Conservation (phyloP, 225 moss, liverwort and hornwort species). For the Thuidium tamariscinum region DNA sequence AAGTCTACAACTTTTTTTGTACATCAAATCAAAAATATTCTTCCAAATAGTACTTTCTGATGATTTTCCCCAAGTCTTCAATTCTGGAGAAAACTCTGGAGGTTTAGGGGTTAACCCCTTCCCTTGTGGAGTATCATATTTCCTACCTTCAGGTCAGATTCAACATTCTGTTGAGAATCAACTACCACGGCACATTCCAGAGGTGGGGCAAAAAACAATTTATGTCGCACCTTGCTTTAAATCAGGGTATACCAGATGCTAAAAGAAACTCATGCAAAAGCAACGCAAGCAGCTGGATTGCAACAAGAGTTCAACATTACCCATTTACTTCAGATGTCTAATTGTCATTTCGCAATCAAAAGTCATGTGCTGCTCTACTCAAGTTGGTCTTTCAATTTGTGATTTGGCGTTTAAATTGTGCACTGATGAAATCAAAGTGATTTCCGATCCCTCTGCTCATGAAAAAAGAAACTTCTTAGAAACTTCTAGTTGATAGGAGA, state of each 20-base stretch:
- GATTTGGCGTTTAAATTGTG: not conserved
- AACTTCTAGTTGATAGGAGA: not conserved
- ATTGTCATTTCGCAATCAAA: not conserved
- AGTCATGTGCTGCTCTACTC: not conserved
- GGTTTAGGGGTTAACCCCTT: no score
- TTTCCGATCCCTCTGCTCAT: not conserved
- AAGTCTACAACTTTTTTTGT: no score
- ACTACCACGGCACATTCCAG: not conserved
- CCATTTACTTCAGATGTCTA: not conserved
- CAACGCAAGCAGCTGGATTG: not conserved
- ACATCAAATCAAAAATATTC: no score
- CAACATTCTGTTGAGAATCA: not conserved
- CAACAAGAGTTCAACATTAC: not conserved
- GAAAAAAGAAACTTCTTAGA: not conserved
- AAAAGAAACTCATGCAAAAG: not conserved
- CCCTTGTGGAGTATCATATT: not conserved
- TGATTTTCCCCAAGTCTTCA: no score
- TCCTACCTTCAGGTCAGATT: not conserved
- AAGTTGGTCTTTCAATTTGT: not conserved
- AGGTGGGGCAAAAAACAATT: not conserved
- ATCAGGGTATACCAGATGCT: not conserved
- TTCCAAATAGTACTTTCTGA: no score
- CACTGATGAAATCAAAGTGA: not conserved
- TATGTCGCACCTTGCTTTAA: not conserved
- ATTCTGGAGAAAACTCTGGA: no score